Conservation (phyloP, 352 stramenopile genomes). For the Globisporangium cederbergense region DNA sequence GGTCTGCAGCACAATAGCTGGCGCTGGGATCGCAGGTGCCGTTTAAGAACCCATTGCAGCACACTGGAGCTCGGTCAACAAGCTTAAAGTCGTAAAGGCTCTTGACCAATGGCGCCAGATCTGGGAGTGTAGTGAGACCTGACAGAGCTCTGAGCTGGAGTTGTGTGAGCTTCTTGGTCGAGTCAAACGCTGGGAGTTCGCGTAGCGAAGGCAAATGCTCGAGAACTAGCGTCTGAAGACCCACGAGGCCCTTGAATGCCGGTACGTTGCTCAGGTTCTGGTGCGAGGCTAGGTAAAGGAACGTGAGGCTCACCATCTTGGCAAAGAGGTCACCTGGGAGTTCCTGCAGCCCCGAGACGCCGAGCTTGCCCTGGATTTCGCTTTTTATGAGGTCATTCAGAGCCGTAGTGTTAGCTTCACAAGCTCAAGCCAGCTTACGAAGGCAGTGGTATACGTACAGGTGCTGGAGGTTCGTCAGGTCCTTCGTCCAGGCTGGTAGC, state of each 20-base stretch:
- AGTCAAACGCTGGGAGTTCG: conserved; percentile 18
- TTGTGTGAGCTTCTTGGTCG: conserved; percentile 2
- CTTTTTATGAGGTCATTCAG: neutral
- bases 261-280: conserved; percentile 14
- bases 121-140: conserved; percentile 16
- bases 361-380: conserved; percentile 14
- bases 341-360: conserved; percentile 10
- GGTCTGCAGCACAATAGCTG: conserved; percentile 15
- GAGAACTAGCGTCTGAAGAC: conserved; percentile 20
- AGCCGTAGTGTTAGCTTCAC: neutral
- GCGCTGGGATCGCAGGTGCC: conserved; percentile 24
- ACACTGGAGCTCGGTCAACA: conserved; percentile 12
- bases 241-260: conserved; percentile 15
- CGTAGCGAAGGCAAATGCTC: conserved; percentile 19
- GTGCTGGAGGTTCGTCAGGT: conserved; percentile 31
- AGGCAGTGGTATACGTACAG: conserved; percentile 18
- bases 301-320: conserved; percentile 18
- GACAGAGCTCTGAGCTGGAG: conserved; percentile 19
- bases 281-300: conserved; percentile 18
- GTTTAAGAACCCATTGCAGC: conserved; percentile 33
- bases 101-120: conserved; percentile 15
- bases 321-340: conserved; percentile 24
- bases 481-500: conserved; percentile 33
- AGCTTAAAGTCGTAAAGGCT: conserved; percentile 19
- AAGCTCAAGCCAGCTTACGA: neutral